Base-by-base conservation (phyloP, 2,329 filamentous ascomycete species). In the Fonsecaea monophora region DNA sequence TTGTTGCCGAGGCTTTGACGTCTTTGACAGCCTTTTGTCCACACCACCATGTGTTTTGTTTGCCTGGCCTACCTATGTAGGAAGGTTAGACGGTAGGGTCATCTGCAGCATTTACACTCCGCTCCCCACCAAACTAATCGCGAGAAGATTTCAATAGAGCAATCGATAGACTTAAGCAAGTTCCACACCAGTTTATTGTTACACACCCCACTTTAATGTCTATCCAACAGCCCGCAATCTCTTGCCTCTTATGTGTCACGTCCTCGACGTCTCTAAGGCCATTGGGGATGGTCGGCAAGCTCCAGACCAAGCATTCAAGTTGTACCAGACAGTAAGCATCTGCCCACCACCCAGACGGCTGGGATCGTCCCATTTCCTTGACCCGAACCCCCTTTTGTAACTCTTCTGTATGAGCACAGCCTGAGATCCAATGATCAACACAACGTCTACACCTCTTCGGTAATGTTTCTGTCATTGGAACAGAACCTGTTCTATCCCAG, bases 391-490 rank as follows among this genome's bases (percentile, higher is more conserved):
- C 65, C 35, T 61, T 37, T 58, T 64, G 37, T 42, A 56, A 53
- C 53, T 55, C 42, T 54, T 30, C 57, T 38, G 38, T 54, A 35
- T 61, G 54, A 45, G 60, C 38, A 60, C 7, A 32, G 4, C 18
- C 21, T 42, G 15, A 8, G 32, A 18, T 38, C 63, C 60, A 68
- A 66, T 64, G 48, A 61, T 45, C 54, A 48, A 45, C 53, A 40
- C 40, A 21, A 60, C 38, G 42, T 62, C 34, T 45, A 66, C 63
- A 68, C 60, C 67, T 66, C 45, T 66, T 68, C 60, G 54, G 34
- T 10, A 54, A 30, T 21, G 10, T 54, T 65, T 60, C 45, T 64
- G 66, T 63, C 62, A 66, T 60, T n/a, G 34, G 40, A 15, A 6
- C 10, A 40, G 25, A 40, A 42, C 40, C 48, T 48, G 38, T 35